phyloP scores from a whole-genome alignment of 371 early-diverging fungal species.

The Saksenaea vasiformis region DNA sequence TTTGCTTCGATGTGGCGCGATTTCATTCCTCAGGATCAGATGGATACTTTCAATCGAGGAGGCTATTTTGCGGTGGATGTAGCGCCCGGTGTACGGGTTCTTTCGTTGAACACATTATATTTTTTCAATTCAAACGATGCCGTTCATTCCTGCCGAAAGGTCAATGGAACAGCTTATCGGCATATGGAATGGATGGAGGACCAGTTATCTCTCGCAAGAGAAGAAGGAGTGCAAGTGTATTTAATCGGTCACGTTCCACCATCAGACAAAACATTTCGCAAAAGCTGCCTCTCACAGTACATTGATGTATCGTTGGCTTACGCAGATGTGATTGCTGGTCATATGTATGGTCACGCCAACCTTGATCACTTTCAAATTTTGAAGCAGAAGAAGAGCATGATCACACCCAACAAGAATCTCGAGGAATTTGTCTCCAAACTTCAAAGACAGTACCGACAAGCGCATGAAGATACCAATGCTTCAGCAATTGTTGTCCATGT shows the following conservation, averaged over 20 bases:
- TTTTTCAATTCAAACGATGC: conserved; percentile 68
- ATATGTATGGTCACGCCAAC: conserved; percentile 79
- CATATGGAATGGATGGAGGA: conserved; percentile 74
- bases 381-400: not conserved
- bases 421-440: conserved; percentile 16
- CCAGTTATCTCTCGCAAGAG: conserved; percentile 51
- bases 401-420: conserved; percentile 4
- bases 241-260: conserved; percentile 81
- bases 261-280: conserved; percentile 16
- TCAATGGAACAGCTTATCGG: conserved; percentile 58
- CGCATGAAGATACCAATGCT: not conserved
- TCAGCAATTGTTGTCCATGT: conserved; percentile 53
- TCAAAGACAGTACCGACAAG: conserved; percentile 17
- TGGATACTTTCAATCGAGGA: conserved; percentile 57
- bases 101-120: conserved; percentile 71
- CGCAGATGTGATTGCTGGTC: conserved; percentile 62
- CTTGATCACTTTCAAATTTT: conserved; percentile 61
- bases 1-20: conserved; percentile 47
- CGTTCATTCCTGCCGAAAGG: conserved; percentile 60
- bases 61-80: conserved; percentile 73
- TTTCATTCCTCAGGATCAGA: conserved; percentile 59
- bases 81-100: conserved; percentile 42
- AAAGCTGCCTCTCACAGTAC: conserved; percentile 57
- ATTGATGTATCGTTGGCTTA: conserved; percentile 55
- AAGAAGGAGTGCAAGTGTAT: conserved; percentile 35